phyloP scores from a whole-genome alignment of 2,329 filamentous ascomycete genomes.

The Ramularia endophylla region DNA sequence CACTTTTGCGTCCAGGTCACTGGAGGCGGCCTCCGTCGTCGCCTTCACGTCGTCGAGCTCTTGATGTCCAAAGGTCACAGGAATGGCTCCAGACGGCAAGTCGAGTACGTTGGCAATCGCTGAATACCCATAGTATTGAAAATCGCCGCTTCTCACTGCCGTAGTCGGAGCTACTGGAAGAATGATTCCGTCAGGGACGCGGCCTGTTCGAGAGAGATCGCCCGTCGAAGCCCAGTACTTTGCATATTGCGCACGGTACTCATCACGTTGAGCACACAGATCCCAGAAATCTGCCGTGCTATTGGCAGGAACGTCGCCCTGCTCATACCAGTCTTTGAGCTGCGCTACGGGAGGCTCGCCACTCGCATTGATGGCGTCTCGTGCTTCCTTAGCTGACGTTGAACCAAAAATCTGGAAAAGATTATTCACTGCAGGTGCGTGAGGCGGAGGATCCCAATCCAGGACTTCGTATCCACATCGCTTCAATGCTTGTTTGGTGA shows the following conservation, averaged over 20 bases:
- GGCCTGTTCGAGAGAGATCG: slow-evolving; percentile 8
- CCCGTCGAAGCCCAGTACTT: slow-evolving; percentile 14
- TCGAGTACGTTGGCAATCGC: slow-evolving; percentile 14
- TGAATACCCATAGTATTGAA: slow-evolving; percentile 16
- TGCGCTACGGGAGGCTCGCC: slow-evolving; percentile 19
- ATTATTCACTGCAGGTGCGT: slow-evolving; percentile 12
- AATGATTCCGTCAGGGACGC: slow-evolving; percentile 18
- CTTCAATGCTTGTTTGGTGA: slow-evolving; percentile 9
- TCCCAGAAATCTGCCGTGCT: slow-evolving; percentile 18
- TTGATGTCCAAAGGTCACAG: slow-evolving; percentile 7
- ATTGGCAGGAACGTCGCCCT: slow-evolving; percentile 3
- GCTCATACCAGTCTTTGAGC: slow-evolving; percentile 9
- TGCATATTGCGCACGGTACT: slow-evolving; percentile 14
- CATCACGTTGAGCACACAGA: slow-evolving; percentile 11
- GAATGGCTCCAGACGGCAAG: slow-evolving; percentile 10
- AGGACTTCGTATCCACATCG: slow-evolving; percentile 15
- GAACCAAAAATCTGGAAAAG: slow-evolving; percentile 20
- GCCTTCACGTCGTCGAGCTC: no score
- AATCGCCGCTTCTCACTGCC: slow-evolving; percentile 10
- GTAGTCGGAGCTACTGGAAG: slow-evolving; percentile 14
- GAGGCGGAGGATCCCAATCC: slow-evolving; percentile 18
- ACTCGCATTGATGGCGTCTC: slow-evolving; percentile 16
- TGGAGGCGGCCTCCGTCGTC: slow-evolving; percentile 5
- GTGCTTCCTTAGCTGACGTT: slow-evolving; percentile 9
- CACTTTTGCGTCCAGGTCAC: slow-evolving; percentile 10